Base-by-base conservation (phyloP, 2,329 filamentous ascomycete species). In the Colletotrichum tropicicola region DNA sequence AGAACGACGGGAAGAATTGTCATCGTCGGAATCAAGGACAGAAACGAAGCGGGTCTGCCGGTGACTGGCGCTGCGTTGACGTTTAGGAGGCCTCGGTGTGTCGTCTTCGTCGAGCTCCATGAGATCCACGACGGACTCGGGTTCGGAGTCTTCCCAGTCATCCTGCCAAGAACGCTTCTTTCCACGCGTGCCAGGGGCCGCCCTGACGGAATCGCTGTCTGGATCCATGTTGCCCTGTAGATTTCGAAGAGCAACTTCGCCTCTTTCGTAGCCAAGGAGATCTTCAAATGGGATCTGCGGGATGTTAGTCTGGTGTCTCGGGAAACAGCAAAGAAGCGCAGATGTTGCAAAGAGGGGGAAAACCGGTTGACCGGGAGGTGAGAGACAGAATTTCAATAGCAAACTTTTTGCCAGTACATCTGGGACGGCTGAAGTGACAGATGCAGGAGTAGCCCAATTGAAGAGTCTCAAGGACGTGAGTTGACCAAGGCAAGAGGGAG, bases 111-210 rank as follows among this genome's bases (percentile, higher is more conserved):
- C 44, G 54, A 65, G 62, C 5, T 60, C 21, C 44, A 47, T 62
- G 17, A 41, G 19, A 30, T 62, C 37, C 15, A 19, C 12, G 1
- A 27, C 44, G 19, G 58, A 63, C 13, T 54, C 32, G 7, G 47
- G 13, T 35, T 59, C 54, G 6, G 59, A 57, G 6, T 54, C 52
- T 13, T 57, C 59, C 23, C 17, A 57, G 6, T 17, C 27, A 13
- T 60, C 54, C 12, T 55, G 17, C 62, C 62, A 62, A 15, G 28
- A 51, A 12, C 62, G 52, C 49, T 58, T 66, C 41, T 54, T 54
- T 9, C 12, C 37, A 6, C 19, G n/a, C 7, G 17, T 37, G 5
- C 30, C 37, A 10, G 23, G 3, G 25, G 13, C 19, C 41, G 13
- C n/a, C n/a, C n/a, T n/a, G n/a, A n/a, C n/a, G 12, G 10, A 17